Percentiles rank a stretch among this genome's conserved stretches.
These are phyloP conservation scores for Metschnikowia matae DNA, from an alignment of 805 yeast genomes.

Conservation along the genomic window DNA sequence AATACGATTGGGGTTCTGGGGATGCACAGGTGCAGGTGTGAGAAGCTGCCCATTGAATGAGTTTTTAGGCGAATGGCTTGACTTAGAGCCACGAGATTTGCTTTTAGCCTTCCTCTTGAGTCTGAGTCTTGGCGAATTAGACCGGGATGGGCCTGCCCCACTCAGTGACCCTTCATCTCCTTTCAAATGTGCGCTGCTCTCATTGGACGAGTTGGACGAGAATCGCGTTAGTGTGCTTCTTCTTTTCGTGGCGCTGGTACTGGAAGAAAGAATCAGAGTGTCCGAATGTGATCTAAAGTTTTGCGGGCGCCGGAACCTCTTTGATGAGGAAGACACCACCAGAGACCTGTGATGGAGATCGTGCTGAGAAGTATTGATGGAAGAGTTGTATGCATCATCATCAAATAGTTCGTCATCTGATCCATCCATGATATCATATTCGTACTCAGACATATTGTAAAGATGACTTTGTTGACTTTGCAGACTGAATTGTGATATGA, in stretches of 20 bases:
- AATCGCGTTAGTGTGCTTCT: constrained; percentile 31
- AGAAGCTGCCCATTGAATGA: constrained; percentile 3
- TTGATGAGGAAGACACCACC: constrained; percentile 13
- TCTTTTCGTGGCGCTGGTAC: constrained; percentile 25
- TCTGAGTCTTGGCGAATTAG: constrained; percentile 11
- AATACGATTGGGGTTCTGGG: constrained; percentile 1
- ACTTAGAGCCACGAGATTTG: constrained; percentile 4
- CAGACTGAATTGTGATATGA: constrained; percentile 39
- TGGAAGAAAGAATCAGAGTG: constrained; percentile 30
- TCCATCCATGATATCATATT: constrained; percentile 36
- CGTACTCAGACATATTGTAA: constrained; percentile 41
- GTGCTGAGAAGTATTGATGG: constrained; percentile 31
- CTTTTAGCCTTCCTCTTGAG: constrained; percentile 9
- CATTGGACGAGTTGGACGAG: constrained; percentile 38
- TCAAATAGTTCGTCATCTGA: constrained; percentile 35
- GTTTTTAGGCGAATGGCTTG: constrained; percentile 3
- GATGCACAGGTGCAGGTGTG: constrained; percentile 9
- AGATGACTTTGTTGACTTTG: constrained; percentile 39
- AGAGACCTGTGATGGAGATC: constrained; percentile 20
- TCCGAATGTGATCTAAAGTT: constrained; percentile 34
- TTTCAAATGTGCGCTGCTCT: constrained; percentile 19
- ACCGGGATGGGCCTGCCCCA: constrained; percentile 4
- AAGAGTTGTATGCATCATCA: constrained; percentile 37
- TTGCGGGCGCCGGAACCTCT: constrained; percentile 26
- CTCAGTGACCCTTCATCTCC: constrained; percentile 6